Conservation (phyloP, 2,329 filamentous ascomycete genomes). For the Colletotrichum orbiculare region DNA sequence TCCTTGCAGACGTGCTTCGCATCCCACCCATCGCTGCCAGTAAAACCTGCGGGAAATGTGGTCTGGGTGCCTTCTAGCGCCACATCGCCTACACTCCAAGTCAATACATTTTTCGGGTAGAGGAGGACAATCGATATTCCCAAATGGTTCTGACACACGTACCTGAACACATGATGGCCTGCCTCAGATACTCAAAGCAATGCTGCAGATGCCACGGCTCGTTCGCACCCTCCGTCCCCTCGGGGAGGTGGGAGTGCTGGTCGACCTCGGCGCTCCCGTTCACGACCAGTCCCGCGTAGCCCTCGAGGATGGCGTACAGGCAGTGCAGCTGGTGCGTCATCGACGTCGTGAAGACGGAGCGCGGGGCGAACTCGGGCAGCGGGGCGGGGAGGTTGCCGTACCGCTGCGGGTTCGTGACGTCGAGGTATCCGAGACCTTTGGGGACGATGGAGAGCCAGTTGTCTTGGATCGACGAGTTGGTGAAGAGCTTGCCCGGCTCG, state of each 20-base stretch:
- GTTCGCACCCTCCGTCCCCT: slow-evolving; percentile 32
- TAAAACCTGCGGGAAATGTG: slow-evolving; percentile 49
- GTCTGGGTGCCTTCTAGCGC: slow-evolving; percentile 52
- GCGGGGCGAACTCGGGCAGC: slow-evolving; percentile 45
- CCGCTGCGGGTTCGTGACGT: slow-evolving; percentile 46
- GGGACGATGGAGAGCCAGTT: slow-evolving; percentile 54
- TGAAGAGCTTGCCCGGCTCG: slow-evolving; percentile 53
- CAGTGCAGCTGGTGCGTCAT: slow-evolving; percentile 59
- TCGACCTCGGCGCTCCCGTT: slow-evolving; percentile 30
- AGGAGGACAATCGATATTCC: too few species aligned
- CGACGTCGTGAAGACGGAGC: slow-evolving; percentile 54
- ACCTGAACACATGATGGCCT: slow-evolving; percentile 46
- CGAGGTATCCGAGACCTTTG: slow-evolving; percentile 53
- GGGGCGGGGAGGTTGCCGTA: slow-evolving; percentile 51
- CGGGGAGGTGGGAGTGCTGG: slow-evolving; percentile 41
- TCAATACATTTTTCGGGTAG: too few species aligned
- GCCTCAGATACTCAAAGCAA: slow-evolving; percentile 52
- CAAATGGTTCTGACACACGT: background rate
- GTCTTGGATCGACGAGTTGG: slow-evolving; percentile 42
- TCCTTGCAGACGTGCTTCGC: slow-evolving; percentile 55
- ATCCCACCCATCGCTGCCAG: slow-evolving; percentile 56
- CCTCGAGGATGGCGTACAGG: slow-evolving; percentile 50
- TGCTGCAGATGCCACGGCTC: slow-evolving; percentile 50
- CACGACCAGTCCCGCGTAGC: slow-evolving; percentile 41
- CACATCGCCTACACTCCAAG: slow-evolving; percentile 40